Conservation (phyloP, 495 filamentous ascomycete species). For the Talaromyces trachyspermus region DNA sequence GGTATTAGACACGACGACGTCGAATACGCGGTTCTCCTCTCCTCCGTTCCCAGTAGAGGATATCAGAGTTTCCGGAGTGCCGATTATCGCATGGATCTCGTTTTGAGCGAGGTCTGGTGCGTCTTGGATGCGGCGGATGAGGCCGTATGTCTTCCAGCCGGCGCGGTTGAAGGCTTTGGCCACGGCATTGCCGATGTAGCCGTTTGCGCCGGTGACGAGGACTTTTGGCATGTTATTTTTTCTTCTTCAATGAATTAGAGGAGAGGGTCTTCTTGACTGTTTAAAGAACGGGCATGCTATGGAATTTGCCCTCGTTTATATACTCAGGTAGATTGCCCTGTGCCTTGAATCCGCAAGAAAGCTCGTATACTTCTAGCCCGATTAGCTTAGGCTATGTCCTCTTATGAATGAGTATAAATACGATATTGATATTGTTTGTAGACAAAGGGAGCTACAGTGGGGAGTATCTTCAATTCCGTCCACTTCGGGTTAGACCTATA, state of each 20-base stretch:
- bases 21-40: conserved; percentile 8
- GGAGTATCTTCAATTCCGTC: too few species aligned
- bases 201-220: conserved; percentile 35
- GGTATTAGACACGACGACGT: conserved; percentile 31
- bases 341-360: neutral
- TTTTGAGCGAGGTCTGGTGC: conserved; percentile 15
- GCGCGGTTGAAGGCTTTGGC: conserved; percentile 31
- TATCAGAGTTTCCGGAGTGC: conserved; percentile 6
- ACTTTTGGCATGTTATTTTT: conserved; percentile 10
- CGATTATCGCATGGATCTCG: conserved; percentile 30
- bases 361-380: conserved; percentile 3
- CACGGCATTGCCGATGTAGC: conserved; percentile 36
- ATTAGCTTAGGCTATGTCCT: too few species aligned
- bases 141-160: conserved; percentile 29
- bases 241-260: neutral
- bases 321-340: neutral
- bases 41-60: neutral
- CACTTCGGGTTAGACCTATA: conserved; percentile 2
- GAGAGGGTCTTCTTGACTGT: neutral
- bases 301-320: neutral
- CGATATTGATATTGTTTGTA: neutral
- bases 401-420: neutral
- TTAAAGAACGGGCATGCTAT: too few species aligned
- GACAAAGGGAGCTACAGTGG: too few species aligned
- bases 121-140: conserved; percentile 22